phyloP scores from a whole-genome alignment of 306 rosid species.

The Spatholobus suberectus region DNA sequence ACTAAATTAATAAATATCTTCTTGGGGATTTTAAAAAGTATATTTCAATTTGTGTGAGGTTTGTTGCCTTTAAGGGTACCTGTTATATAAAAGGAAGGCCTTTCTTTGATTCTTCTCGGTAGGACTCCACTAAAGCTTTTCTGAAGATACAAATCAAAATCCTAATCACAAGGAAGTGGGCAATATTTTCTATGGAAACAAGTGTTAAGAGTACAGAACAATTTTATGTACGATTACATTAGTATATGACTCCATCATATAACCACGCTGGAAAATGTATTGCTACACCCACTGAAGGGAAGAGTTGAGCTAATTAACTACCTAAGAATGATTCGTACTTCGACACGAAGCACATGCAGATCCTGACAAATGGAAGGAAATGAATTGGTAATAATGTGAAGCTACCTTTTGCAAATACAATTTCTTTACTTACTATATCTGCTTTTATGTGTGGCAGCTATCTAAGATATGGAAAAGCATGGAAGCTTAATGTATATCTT shows the following conservation, averaged over 20 bases:
- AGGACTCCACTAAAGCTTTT: slow-evolving; percentile 55
- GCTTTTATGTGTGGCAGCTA: slow-evolving; percentile 48
- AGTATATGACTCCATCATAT: slow-evolving; percentile 23
- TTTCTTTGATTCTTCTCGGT: slow-evolving; percentile 49
- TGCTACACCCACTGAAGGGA: slow-evolving; percentile 44
- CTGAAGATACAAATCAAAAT: slow-evolving; percentile 50
- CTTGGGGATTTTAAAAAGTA: slow-evolving; percentile 23
- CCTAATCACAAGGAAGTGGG: slow-evolving; percentile 52
- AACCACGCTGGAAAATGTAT: slow-evolving; percentile 35
- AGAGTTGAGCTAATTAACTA: slow-evolving; percentile 16
- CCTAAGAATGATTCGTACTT: slow-evolving; percentile 18
- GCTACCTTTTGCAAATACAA: slow-evolving; percentile 45
- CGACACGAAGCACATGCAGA: slow-evolving; percentile 48
- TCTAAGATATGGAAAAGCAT: slow-evolving; percentile 20
- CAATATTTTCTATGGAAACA: slow-evolving; percentile 39
- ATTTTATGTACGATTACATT: slow-evolving; percentile 38
- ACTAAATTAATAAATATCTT: slow-evolving; percentile 5
- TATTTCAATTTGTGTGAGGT: slow-evolving; percentile 43
- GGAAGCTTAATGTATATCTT: slow-evolving; percentile 41
- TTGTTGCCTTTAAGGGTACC: slow-evolving; percentile 74
- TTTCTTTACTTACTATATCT: slow-evolving; percentile 30
- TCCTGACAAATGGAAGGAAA: slow-evolving; percentile 61
- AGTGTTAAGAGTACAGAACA: slow-evolving; percentile 29
- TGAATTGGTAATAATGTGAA: slow-evolving; percentile 65
- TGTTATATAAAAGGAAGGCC: slow-evolving; percentile 41